phyloP scores from a whole-genome alignment of 768 basidiomycete species.

The Lentinula detonsa region DNA sequence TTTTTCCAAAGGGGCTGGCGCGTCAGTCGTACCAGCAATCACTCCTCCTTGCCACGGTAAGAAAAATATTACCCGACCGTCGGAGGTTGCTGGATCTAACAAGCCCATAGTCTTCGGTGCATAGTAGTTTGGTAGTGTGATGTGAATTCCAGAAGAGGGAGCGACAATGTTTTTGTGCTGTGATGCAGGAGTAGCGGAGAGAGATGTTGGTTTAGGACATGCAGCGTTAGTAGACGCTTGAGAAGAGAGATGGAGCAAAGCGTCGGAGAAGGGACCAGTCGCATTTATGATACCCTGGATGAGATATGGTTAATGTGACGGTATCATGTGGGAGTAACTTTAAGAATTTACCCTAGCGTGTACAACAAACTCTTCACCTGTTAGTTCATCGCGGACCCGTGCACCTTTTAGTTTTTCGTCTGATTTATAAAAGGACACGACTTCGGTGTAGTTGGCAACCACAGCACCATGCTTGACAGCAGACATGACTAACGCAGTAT shows the following conservation, averaged over 20 bases:
- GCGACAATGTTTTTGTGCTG: conserved; percentile 82
- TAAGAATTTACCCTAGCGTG: conserved; percentile 57
- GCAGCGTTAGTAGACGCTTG: neutral
- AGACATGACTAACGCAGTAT: conserved; percentile 90
- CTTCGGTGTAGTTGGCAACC: conserved; percentile 87
- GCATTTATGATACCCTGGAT: conserved; percentile 88
- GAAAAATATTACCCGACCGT: conserved; percentile 98
- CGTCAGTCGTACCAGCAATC: conserved; percentile 95
- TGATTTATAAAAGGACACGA: conserved; percentile 66
- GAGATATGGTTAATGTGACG: neutral
- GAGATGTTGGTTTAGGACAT: neutral
- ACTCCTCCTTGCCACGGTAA: conserved; percentile 98
- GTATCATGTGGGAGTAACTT: neutral
- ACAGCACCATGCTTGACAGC: conserved; percentile 89
- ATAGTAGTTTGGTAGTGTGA: conserved; percentile 96
- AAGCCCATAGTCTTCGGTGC: conserved; percentile 93
- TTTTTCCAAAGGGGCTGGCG: conserved; percentile 38
- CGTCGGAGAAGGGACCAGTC: conserved; percentile 91
- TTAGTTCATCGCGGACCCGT: conserved; percentile 72
- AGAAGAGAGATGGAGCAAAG: conserved; percentile 70
- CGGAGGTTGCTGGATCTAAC: conserved; percentile 90
- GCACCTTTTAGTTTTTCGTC: conserved; percentile 66
- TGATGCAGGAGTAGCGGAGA: conserved; percentile 30
- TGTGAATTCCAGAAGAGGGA: conserved; percentile 89
- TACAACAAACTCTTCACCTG: conserved; percentile 77